Percentiles rank a stretch among this genome's conserved stretches.
Evolutionary conservation across 2,329 filamentous ascomycete species (phyloP).

Genomic region (Dothistroma pini): DNA sequence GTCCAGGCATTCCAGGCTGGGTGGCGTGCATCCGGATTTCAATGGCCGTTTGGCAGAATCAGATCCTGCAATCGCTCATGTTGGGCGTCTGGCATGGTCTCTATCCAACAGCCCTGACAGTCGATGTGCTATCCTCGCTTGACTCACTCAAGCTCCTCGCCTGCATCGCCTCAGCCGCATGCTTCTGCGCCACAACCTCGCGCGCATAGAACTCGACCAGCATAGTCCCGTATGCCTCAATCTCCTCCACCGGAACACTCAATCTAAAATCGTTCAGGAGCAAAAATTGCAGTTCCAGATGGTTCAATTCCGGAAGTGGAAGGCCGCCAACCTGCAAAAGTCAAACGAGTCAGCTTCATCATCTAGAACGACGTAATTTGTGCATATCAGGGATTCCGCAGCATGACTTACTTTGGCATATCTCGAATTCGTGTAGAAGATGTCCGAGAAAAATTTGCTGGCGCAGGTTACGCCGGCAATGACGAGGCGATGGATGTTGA

Average conservation of each 20-base stretch:
- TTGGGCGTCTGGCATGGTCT: background rate
- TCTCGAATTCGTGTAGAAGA: slow-evolving; percentile 98
- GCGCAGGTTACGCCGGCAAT: slow-evolving; percentile 97
- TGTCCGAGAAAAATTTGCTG: slow-evolving; percentile 98
- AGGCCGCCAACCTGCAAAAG: slow-evolving; percentile 77
- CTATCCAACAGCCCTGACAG: slow-evolving; percentile 26
- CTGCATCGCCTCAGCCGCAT: slow-evolving; percentile 34
- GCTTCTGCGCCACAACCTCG: slow-evolving; percentile 70
- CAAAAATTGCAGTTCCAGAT: slow-evolving; percentile 92
- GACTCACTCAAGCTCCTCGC: slow-evolving; percentile 32
- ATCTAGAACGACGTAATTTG: background rate
- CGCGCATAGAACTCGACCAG: slow-evolving; percentile 95
- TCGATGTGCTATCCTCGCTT: slow-evolving; percentile 31
- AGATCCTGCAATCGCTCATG: background rate
- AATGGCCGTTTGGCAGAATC: background rate
- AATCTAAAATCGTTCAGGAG: slow-evolving; percentile 94
- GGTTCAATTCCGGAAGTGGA: slow-evolving; percentile 87
- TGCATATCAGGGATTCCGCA: background rate
- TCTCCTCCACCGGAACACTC: slow-evolving; percentile 86
- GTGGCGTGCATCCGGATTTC: background rate
- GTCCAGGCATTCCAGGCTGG: background rate
- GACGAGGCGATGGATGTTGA: slow-evolving; percentile 94
- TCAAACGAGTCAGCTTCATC: slow-evolving; percentile 4
- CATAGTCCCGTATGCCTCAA: slow-evolving; percentile 98
- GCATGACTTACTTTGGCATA: slow-evolving; percentile 79